Conservation (phyloP, 352 stramenopile genomes). For the Phytophthora citricola region DNA sequence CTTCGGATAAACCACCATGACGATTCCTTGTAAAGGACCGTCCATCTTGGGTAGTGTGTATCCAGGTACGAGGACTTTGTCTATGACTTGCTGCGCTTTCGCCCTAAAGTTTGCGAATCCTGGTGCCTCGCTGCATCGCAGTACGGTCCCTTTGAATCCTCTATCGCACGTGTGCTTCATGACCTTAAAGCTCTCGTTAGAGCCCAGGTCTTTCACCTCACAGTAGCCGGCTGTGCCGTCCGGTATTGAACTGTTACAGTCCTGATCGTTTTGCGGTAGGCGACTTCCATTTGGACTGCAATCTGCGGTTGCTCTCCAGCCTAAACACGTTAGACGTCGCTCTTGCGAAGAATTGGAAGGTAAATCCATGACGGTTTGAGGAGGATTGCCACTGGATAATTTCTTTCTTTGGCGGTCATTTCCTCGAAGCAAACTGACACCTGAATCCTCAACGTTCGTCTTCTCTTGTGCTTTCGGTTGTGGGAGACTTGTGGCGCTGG, state of each 20-base stretch:
- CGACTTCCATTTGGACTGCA: constrained; percentile 24
- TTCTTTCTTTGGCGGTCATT: too few species aligned
- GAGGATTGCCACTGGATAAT: not conserved
- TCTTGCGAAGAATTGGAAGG: constrained; percentile 22
- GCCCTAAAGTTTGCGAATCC: constrained; percentile 47
- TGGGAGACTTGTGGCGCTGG: not conserved
- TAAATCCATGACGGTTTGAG: not conserved
- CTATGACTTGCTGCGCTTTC: constrained; percentile 25
- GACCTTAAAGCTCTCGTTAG: constrained; percentile 35
- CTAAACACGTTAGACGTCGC: constrained; percentile 18
- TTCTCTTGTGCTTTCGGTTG: too few species aligned
- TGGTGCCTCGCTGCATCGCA: constrained; percentile 45
- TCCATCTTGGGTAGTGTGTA: constrained; percentile 18
- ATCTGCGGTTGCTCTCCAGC: constrained; percentile 20
- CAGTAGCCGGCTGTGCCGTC: constrained; percentile 26
- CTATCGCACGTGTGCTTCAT: constrained; percentile 41
- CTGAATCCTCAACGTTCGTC: not conserved
- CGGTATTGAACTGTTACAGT: constrained; percentile 22
- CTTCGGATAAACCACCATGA: constrained; percentile 64
- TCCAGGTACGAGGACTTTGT: constrained; percentile 8
- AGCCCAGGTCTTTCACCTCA: constrained; percentile 26
- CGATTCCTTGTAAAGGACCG: constrained; percentile 34
- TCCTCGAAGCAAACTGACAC: constrained; percentile 2
- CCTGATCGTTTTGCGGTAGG: constrained; percentile 16
- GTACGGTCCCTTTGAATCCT: constrained; percentile 23